These are phyloP conservation scores for Cryptococcus maquisensis DNA, from an alignment of 1,284 basidiomycete species.

Conservation along the genomic window DNA sequence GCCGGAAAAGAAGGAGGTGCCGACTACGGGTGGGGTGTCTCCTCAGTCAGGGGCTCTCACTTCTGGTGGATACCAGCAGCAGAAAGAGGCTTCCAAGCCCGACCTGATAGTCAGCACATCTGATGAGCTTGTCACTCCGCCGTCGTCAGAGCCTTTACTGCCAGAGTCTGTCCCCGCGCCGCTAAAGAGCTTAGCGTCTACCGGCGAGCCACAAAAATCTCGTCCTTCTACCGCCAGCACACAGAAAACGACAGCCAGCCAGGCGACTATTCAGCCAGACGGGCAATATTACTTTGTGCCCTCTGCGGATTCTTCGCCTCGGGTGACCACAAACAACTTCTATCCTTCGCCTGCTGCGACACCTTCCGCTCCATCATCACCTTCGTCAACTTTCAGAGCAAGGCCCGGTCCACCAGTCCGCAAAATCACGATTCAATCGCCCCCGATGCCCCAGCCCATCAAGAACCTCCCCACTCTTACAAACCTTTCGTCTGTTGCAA, in stretches of 20 bases:
- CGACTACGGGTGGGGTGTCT: not conserved
- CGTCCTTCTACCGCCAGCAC: not conserved
- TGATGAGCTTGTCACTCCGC: conserved; percentile 1
- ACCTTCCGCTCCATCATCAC: conserved; percentile 1
- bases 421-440: conserved; percentile 37
- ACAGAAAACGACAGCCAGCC: not conserved
- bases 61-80: not conserved
- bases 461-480: conserved; percentile 43
- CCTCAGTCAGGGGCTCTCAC: not conserved
- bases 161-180: too few relatives aligned
- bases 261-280: not conserved
- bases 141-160: not conserved
- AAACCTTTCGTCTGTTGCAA: conserved; percentile 17
- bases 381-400: not conserved
- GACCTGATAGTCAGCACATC: conserved; percentile 3
- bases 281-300: not conserved
- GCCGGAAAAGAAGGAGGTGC: not conserved
- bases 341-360: conserved; percentile 1
- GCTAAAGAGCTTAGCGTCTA: not conserved
- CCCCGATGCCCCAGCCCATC: conserved; percentile 48
- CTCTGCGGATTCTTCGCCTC: not conserved
- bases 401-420: conserved; percentile 21
- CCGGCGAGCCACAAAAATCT: not conserved
- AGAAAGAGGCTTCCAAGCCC: not conserved
- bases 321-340: not conserved